These are phyloP conservation scores for Geotrichum fermentans DNA, from an alignment of 1,139 yeast genomes.

Conservation along the genomic window DNA sequence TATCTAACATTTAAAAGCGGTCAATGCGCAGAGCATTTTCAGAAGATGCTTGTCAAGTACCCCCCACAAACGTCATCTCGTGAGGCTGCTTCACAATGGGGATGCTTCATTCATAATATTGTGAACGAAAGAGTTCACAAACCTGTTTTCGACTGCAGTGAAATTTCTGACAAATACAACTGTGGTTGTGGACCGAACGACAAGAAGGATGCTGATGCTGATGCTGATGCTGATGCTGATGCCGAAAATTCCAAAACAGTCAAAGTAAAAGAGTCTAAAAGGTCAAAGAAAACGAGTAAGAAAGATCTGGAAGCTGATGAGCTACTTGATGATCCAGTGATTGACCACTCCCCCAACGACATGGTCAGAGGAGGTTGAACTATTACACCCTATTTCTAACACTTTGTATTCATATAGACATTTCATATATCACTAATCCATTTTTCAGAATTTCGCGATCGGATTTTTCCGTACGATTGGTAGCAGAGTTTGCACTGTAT, in stretches of 20 bases:
- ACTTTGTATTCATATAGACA: not conserved
- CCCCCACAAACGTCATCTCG: conserved; percentile 85
- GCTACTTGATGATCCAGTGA: conserved; percentile 10
- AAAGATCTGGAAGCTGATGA: conserved; percentile 3
- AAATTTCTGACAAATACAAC: conserved; percentile 81
- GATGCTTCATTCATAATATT: conserved; percentile 86
- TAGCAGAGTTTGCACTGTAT: too few relatives aligned
- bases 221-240: not conserved
- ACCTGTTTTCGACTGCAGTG: conserved; percentile 73
- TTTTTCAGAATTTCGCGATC: too few relatives aligned
- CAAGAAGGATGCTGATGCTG: conserved; percentile 39
- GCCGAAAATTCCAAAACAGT: not conserved
- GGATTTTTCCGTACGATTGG: too few relatives aligned
- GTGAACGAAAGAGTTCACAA: conserved; percentile 74
- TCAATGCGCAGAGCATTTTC: conserved; percentile 92
- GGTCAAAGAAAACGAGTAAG: not conserved
- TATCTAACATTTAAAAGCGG: too few relatives aligned
- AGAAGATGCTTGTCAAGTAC: conserved; percentile 54
- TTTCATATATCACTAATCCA: too few relatives aligned
- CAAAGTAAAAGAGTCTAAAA: not conserved
- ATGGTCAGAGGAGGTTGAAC: conserved; percentile 17
- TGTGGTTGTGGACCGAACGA: conserved; percentile 91
- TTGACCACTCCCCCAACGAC: conserved; percentile 16
- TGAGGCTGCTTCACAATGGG: conserved; percentile 89
- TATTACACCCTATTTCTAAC: not conserved